Conservation (phyloP, 2,329 filamentous ascomycete species). For the Clarireedia sp. region DNA sequence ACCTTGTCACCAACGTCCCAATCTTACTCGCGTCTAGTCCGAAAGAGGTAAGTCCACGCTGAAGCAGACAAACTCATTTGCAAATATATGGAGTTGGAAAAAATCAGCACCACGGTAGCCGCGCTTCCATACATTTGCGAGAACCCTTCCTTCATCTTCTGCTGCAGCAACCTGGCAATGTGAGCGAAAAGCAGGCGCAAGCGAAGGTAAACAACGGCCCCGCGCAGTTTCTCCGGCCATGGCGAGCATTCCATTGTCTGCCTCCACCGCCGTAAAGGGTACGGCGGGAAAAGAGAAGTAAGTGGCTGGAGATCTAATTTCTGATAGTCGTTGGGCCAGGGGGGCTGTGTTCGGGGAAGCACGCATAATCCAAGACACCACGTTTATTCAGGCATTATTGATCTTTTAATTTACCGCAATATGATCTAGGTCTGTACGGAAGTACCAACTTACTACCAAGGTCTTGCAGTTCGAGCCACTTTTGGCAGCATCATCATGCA, state of each 20-base stretch:
- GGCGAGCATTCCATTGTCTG: too few species aligned
- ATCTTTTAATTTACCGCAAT: conserved; percentile 7
- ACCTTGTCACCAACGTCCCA: background rate
- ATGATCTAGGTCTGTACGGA: background rate
- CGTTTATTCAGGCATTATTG: conserved; percentile 15
- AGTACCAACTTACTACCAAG: too few species aligned
- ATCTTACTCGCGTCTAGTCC: background rate
- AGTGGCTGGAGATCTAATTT: background rate
- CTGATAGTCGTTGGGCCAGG: conserved; percentile 1
- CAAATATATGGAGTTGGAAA: background rate
- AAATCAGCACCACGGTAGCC: background rate
- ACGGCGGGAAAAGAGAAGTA: background rate
- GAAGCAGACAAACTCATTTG: background rate
- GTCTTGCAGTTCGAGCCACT: conserved; percentile 15
- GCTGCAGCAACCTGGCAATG: too few species aligned
- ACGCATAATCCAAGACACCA: conserved; percentile 16
- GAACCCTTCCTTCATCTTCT: too few species aligned
- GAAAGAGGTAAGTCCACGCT: background rate
- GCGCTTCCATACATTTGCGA: background rate
- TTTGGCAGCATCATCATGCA: conserved; percentile 22
- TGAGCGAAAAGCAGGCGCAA: too few species aligned
- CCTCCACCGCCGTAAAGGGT: background rate
- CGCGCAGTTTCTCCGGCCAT: too few species aligned
- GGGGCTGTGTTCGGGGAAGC: conserved; percentile 4
- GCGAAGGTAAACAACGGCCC: too few species aligned